Percentiles rank a stretch among this genome's conserved stretches.
These are phyloP conservation scores for Eimeria acervulina DNA, from an alignment of 169 alveolate species.

Conservation along the genomic window DNA sequence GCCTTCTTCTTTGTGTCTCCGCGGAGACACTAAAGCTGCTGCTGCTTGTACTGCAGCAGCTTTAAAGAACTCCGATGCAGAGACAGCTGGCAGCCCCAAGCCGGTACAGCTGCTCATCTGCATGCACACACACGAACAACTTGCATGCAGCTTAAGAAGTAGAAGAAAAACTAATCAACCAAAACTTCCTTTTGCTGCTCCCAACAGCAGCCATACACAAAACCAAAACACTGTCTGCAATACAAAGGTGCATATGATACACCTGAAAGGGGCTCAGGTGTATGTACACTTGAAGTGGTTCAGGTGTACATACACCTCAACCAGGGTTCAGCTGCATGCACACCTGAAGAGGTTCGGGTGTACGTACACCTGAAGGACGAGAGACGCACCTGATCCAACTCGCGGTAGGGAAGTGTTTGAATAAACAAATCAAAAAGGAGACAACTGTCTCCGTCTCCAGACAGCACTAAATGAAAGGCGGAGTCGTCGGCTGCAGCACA, in stretches of 20 bases:
- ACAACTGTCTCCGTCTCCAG: conserved; percentile 74
- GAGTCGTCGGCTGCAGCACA: conserved; percentile 33
- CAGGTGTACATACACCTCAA: neutral
- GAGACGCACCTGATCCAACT: conserved; percentile 51
- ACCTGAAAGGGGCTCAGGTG: too few relatives aligned
- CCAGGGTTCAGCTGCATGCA: neutral
- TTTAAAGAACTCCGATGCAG: conserved; percentile 39
- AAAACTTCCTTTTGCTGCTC: too few relatives aligned
- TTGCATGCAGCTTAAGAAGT: too few relatives aligned
- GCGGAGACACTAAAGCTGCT: conserved; percentile 10
- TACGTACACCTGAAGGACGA: neutral
- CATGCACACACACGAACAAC: neutral
- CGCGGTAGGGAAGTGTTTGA: conserved; percentile 69
- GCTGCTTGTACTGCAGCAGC: conserved; percentile 5
- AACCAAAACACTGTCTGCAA: too few relatives aligned
- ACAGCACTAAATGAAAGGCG: conserved; percentile 32
- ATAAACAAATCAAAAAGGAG: conserved; percentile 82
- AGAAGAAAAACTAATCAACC: too few relatives aligned
- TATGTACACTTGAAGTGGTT: too few relatives aligned
- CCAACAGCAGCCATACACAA: neutral
- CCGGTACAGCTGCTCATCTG: conserved; percentile 55
- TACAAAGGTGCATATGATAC: too few relatives aligned
- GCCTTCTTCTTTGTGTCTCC: neutral
- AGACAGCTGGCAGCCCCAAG: neutral
- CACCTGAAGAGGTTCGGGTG: neutral